Conservation (phyloP, 768 basidiomycete genomes). For the Hortiboletus campestris region DNA sequence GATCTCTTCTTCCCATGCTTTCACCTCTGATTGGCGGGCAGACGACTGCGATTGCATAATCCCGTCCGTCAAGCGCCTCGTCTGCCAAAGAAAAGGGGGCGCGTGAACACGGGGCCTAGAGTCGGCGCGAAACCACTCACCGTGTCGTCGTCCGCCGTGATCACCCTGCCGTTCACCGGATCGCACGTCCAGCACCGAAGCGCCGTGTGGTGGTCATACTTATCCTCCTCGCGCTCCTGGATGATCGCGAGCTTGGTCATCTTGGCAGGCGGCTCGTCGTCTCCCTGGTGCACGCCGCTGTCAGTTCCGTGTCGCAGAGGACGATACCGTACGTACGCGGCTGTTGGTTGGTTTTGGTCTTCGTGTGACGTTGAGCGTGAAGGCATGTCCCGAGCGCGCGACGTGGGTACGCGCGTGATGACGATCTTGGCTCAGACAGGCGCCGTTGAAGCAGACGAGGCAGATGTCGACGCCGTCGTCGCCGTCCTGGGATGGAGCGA, state of each 20-base stretch:
- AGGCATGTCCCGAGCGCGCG: slow-evolving; percentile 66
- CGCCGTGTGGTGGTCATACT: slow-evolving; percentile 64
- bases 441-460: slow-evolving; percentile 91
- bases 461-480: slow-evolving; percentile 85
- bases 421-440: slow-evolving; percentile 60
- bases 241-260: slow-evolving; percentile 86
- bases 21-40: slow-evolving; percentile 89
- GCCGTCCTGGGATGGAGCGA: slow-evolving; percentile 49
- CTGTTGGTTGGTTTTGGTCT: slow-evolving; percentile 48
- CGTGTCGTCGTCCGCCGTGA: slow-evolving; percentile 38
- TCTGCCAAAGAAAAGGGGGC: slow-evolving; percentile 30
- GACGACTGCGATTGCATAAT: slow-evolving; percentile 84
- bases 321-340: slow-evolving; percentile 61
- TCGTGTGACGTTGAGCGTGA: slow-evolving; percentile 81
- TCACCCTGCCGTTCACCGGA: slow-evolving; percentile 42
- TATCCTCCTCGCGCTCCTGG: slow-evolving; percentile 86
- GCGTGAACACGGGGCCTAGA: background rate
- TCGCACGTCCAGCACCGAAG: slow-evolving; percentile 82
- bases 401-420: slow-evolving; percentile 76
- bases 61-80: slow-evolving; percentile 56
- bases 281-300: slow-evolving; percentile 42
- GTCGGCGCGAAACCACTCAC: slow-evolving; percentile 19
- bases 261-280: slow-evolving; percentile 84
- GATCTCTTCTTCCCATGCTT: slow-evolving; percentile 98
- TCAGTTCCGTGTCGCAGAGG: background rate